Conservation (phyloP, 768 basidiomycete species). For the Omphalotus guepiniiformis region DNA sequence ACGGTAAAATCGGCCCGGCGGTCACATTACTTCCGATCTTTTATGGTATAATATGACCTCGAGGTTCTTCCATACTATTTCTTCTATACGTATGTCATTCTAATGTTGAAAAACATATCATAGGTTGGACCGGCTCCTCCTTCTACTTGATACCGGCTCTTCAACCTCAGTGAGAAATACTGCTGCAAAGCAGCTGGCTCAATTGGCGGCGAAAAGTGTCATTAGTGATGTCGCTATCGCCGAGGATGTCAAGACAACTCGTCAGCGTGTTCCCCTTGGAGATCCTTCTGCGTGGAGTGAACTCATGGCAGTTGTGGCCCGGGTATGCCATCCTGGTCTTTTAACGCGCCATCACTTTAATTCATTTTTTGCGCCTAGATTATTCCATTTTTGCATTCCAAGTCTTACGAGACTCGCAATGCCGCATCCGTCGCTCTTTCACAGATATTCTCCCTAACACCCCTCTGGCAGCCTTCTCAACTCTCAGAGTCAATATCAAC, state of each 20-base stretch:
- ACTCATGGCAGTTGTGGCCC: slow-evolving; percentile 84
- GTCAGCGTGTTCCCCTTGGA: slow-evolving; percentile 51
- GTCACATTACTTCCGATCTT: slow-evolving; percentile 34
- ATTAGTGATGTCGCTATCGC: slow-evolving; percentile 78
- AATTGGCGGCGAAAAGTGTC: slow-evolving; percentile 83
- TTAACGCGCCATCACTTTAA: background rate
- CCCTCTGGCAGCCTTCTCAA: slow-evolving; percentile 65
- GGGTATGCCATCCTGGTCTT: slow-evolving; percentile 44
- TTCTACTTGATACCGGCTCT: slow-evolving; percentile 93
- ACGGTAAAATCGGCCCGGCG: slow-evolving; percentile 32
- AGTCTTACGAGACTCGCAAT: slow-evolving; percentile 86
- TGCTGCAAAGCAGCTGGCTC: slow-evolving; percentile 95
- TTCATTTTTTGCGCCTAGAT: slow-evolving; percentile 46
- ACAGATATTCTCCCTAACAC: slow-evolving; percentile 80
- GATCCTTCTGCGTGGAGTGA: slow-evolving; percentile 87
- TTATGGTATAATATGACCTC: slow-evolving; percentile 69
- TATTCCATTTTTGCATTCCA: slow-evolving; percentile 86
- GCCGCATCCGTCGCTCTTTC: slow-evolving; percentile 88
- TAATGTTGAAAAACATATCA: slow-evolving; percentile 4
- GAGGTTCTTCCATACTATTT: slow-evolving; percentile 40
- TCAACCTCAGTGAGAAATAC: slow-evolving; percentile 85
- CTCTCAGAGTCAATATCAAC: slow-evolving; percentile 24
- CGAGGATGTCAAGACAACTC: slow-evolving; percentile 66
- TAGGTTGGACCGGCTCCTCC: slow-evolving; percentile 95
- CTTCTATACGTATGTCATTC: slow-evolving; percentile 7